A percentile compares a stretch with the other conserved stretches of the same genome.
Evolutionary conservation across 2,329 filamentous ascomycete species (phyloP).

Genomic region (Helminthosporium solani): DNA sequence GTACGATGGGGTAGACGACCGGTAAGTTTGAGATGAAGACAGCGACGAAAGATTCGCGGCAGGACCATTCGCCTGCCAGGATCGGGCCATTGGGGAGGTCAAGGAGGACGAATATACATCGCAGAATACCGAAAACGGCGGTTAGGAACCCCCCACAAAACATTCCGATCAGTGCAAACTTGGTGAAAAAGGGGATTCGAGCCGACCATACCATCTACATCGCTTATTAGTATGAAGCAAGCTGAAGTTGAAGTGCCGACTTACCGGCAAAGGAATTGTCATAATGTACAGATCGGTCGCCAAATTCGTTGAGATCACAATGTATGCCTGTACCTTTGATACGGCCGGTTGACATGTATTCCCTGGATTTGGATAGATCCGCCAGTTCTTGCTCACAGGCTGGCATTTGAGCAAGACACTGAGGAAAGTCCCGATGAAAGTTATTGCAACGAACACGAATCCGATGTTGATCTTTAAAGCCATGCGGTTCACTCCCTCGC

Average conservation of each 20-base stretch:
- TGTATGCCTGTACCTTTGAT: conserved; percentile 12
- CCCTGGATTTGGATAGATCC: conserved; percentile 60
- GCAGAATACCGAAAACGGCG: conserved; percentile 56
- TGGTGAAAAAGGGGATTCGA: conserved; percentile 50
- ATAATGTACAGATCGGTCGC: conserved; percentile 61
- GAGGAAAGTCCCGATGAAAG: conserved; percentile 53
- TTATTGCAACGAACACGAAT: conserved; percentile 51
- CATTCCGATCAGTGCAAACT: conserved; percentile 54
- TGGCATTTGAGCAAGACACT: conserved; percentile 56
- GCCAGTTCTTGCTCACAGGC: conserved; percentile 58
- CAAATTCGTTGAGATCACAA: conserved; percentile 51
- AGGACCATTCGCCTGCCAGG: conserved; percentile 44
- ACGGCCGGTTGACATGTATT: conserved; percentile 21
- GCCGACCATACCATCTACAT: conserved; percentile 53
- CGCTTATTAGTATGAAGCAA: no score
- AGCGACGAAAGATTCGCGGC: conserved; percentile 49
- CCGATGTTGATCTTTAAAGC: conserved; percentile 47
- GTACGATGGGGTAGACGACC: conserved; percentile 41
- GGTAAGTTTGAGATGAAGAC: conserved; percentile 47
- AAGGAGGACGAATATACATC: conserved; percentile 36
- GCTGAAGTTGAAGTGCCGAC: not conserved
- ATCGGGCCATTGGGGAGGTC: conserved; percentile 44
- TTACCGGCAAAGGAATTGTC: conserved; percentile 54
- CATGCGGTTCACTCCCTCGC: conserved; percentile 12
- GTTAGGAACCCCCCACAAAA: conserved; percentile 60